Conservation (phyloP, 169 alveolate species). For the Toxoplasma gondii region DNA sequence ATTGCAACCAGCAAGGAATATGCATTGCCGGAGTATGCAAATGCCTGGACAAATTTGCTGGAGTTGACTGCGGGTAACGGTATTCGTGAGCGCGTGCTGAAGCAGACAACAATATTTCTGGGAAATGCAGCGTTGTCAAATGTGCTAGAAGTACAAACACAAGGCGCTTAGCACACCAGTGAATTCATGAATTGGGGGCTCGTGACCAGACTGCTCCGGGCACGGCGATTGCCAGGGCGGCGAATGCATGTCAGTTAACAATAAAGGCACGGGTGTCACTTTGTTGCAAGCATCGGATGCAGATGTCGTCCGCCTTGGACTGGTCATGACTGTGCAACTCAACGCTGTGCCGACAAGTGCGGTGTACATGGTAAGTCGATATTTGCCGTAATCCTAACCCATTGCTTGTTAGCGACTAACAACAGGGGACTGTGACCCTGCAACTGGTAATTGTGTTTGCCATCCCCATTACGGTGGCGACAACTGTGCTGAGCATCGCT, state of each 20-base stretch:
- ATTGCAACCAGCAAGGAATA: neutral
- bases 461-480: neutral
- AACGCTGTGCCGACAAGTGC: neutral
- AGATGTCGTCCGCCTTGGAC: neutral
- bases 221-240: conserved; percentile 2
- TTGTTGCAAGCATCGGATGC: neutral
- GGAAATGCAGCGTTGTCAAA: neutral
- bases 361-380: neutral
- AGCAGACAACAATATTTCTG: no score
- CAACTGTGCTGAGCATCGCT: neutral
- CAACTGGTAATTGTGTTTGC: neutral
- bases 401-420: neutral
- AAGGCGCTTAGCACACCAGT: neutral
- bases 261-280: neutral
- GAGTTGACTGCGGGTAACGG: neutral
- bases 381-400: neutral
- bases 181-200: neutral
- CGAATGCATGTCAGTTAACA: neutral
- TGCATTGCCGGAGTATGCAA: neutral
- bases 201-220: neutral
- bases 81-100: neutral
- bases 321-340: neutral
- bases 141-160: neutral
- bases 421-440: neutral
- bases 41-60: neutral